Percentiles rank a stretch among this genome's conserved stretches.
phyloP scores from a whole-genome alignment of 257 asterid genomes.

The Fraxinus quadrangulata region DNA sequence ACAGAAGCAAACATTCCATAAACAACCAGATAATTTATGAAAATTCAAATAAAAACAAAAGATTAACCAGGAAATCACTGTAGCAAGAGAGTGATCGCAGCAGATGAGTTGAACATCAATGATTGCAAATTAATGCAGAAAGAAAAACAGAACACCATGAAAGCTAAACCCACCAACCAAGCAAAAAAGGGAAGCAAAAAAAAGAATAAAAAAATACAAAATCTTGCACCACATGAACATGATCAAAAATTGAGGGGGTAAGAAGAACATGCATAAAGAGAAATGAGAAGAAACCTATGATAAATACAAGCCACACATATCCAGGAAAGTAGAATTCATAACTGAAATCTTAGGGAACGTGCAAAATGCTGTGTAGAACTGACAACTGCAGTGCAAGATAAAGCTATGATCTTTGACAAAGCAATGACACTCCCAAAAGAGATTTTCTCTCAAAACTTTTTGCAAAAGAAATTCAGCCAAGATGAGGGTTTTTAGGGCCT shows the following conservation, averaged over 20 bases:
- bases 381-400: neutral
- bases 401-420: neutral
- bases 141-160: neutral
- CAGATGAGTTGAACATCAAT: neutral
- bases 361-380: neutral
- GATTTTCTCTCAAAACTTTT: too few species aligned
- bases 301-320: neutral
- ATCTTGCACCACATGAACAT: neutral
- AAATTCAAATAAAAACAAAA: neutral
- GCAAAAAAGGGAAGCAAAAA: neutral
- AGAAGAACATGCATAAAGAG: neutral
- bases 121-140: neutral
- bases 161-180: neutral
- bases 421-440: neutral
- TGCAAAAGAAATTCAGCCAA: neutral
- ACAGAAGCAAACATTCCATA: constrained; percentile 15
- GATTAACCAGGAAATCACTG: neutral
- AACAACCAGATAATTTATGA: constrained; percentile 22
- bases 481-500: neutral
- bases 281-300: neutral
- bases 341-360: neutral
- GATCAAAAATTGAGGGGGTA: neutral
- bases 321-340: neutral
- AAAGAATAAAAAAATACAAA: neutral
- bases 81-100: neutral